Evolutionary conservation across 2,329 filamentous ascomycete genomes (phyloP).

Genomic region (Monosporascus sp.): DNA sequence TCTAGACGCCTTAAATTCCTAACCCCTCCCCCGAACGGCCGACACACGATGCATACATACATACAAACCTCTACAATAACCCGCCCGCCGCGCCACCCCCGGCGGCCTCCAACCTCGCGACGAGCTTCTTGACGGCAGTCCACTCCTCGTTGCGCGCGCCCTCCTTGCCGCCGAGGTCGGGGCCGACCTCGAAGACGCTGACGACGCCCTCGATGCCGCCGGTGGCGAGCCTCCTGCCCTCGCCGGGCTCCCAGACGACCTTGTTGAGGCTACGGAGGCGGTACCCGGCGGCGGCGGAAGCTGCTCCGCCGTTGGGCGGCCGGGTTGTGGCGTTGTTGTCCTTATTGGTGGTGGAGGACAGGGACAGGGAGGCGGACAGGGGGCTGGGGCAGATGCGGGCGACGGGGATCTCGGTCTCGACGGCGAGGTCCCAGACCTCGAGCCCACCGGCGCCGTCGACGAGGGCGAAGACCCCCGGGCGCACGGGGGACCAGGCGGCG

Average conservation of each 20-base stretch:
- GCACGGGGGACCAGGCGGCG: conserved; percentile 88
- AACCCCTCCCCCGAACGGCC: conserved; percentile 16
- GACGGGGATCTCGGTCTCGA: conserved; percentile 88
- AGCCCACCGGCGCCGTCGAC: conserved; percentile 90
- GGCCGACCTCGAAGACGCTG: conserved; percentile 87
- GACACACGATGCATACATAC: conserved; percentile 27
- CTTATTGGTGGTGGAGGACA: neutral
- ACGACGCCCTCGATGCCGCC: conserved; percentile 88
- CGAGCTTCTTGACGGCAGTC: conserved; percentile 85
- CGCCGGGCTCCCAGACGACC: conserved; percentile 85
- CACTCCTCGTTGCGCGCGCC: conserved; percentile 82
- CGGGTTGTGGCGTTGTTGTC: neutral
- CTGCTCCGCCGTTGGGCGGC: neutral
- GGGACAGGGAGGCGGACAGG: conserved; percentile 1
- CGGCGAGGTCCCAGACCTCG: conserved; percentile 91
- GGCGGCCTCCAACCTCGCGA: conserved; percentile 67
- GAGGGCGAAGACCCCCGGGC: conserved; percentile 88
- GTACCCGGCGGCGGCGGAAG: neutral
- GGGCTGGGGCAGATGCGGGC: conserved; percentile 68
- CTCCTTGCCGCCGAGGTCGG: conserved; percentile 78
- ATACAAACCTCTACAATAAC: neutral
- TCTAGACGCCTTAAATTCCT: neutral
- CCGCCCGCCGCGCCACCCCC: conserved; percentile 41
- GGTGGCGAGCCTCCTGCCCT: conserved; percentile 80
- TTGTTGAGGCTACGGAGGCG: conserved; percentile 68